phyloP scores from a whole-genome alignment of 495 filamentous ascomycete species.

The Podospora pseudopauciseta region DNA sequence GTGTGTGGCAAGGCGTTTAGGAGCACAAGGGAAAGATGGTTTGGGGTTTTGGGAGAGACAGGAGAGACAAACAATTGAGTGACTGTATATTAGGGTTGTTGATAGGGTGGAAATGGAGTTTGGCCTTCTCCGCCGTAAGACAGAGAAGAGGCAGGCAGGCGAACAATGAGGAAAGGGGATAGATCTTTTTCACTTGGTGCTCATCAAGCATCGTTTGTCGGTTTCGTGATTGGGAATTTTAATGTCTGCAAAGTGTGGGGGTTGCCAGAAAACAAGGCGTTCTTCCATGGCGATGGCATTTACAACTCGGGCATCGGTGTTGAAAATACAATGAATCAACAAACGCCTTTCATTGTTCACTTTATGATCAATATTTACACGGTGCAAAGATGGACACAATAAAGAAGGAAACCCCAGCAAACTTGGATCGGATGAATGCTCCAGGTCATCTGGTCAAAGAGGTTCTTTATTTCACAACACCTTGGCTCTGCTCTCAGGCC shows the following conservation, averaged over 20 bases:
- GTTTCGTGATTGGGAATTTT: not conserved
- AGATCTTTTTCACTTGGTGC: not conserved
- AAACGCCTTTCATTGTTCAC: not conserved
- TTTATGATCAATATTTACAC: not conserved
- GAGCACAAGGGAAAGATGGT: not conserved
- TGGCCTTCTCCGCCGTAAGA: not conserved
- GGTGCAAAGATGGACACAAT: not conserved
- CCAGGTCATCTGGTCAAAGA: constrained; percentile 4
- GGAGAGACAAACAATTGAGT: not conserved
- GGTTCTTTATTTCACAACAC: not conserved
- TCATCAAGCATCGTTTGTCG: not conserved
- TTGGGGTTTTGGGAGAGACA: not conserved
- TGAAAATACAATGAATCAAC: not conserved
- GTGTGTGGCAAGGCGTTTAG: not conserved
- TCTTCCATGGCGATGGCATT: not conserved
- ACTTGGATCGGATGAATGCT: not conserved
- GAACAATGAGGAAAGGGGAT: not conserved
- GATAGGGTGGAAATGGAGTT: not conserved
- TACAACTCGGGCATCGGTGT: not conserved
- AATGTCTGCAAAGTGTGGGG: not conserved
- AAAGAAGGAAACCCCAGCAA: not conserved
- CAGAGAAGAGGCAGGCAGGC: not conserved
- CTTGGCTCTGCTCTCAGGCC: not conserved
- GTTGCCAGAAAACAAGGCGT: not conserved
- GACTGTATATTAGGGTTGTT: not conserved